phyloP scores from a whole-genome alignment of 208 protist genomes.

The Leishmania amazonensis region DNA sequence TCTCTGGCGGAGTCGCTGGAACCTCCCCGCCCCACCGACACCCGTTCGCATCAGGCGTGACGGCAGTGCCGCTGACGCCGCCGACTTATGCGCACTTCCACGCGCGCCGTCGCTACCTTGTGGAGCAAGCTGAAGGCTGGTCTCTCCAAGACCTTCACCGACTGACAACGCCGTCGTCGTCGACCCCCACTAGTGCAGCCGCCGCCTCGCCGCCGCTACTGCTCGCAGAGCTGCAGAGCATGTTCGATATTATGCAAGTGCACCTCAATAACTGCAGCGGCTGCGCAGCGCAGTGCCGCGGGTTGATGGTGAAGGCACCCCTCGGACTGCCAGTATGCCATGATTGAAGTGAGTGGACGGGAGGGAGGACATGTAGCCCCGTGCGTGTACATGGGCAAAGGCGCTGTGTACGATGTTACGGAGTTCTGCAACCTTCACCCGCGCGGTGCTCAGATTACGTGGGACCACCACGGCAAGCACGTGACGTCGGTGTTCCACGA shows the following conservation, averaged over 20 bases:
- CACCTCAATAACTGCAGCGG: constrained; percentile 14
- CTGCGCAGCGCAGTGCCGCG: constrained; percentile 15
- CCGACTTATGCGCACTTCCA: neutral
- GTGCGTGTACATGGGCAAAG: constrained; percentile 56
- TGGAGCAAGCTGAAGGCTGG: constrained; percentile 29
- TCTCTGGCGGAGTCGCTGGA: neutral
- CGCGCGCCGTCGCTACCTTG: constrained; percentile 21
- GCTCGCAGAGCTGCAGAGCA: constrained; percentile 19
- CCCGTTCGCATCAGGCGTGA: neutral
- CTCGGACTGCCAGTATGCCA: neutral
- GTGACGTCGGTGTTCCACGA: constrained; percentile 51
- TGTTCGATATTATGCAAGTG: constrained; percentile 6
- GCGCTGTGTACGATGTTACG: constrained; percentile 78
- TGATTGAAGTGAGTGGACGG: neutral
- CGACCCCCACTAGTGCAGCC: neutral
- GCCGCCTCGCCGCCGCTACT: constrained; percentile 2
- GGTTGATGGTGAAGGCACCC: neutral
- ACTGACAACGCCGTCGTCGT: constrained; percentile 1
- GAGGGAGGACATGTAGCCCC: neutral
- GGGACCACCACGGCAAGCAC: constrained; percentile 49
- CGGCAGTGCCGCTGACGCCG: neutral
- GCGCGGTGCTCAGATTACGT: constrained; percentile 61
- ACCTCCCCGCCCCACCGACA: neutral
- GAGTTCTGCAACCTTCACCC: constrained; percentile 78
- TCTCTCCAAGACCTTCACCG: constrained; percentile 26